phyloP scores from a whole-genome alignment of 495 filamentous ascomycete genomes.

The Aspergillus wentii region DNA sequence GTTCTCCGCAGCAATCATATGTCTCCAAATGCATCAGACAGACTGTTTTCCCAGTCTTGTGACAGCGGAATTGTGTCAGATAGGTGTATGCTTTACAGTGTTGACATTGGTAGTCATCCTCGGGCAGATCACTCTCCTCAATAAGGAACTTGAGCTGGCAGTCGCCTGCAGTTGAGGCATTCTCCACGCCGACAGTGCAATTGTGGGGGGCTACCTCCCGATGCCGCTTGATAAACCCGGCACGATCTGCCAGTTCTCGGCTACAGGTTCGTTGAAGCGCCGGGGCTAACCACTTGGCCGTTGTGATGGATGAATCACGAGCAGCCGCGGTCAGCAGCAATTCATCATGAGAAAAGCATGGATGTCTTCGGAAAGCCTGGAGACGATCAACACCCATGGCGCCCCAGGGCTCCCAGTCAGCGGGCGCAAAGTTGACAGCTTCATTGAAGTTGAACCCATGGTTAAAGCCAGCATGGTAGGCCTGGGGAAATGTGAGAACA shows the following conservation, averaged over 20 bases:
- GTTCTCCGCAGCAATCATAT: slow-evolving; percentile 70
- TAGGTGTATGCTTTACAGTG: slow-evolving; percentile 93
- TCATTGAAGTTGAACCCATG: slow-evolving; percentile 99
- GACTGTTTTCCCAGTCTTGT: slow-evolving; percentile 67
- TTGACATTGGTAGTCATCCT: slow-evolving; percentile 85
- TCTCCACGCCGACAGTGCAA: slow-evolving; percentile 36
- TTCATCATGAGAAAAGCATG: slow-evolving; percentile 97
- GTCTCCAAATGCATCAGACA: slow-evolving; percentile 75
- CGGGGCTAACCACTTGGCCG: slow-evolving; percentile 89
- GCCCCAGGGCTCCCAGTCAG: slow-evolving; percentile 95
- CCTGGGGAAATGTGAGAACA: slow-evolving; percentile 90
- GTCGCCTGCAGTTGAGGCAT: slow-evolving; percentile 20
- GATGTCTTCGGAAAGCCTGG: slow-evolving; percentile 82
- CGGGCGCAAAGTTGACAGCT: slow-evolving; percentile 94
- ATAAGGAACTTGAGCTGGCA: slow-evolving; percentile 44
- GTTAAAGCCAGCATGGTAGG: slow-evolving; percentile 91
- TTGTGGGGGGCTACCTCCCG: slow-evolving; percentile 46
- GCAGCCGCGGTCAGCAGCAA: slow-evolving; percentile 82
- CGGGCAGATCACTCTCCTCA: slow-evolving; percentile 70
- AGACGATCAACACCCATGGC: slow-evolving; percentile 81
- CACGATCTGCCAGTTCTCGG: slow-evolving; percentile 65
- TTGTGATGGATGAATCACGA: slow-evolving; percentile 79
- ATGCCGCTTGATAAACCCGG: slow-evolving; percentile 62
- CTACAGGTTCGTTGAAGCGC: slow-evolving; percentile 72
- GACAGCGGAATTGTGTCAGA: slow-evolving; percentile 83